Conservation (phyloP, 1,284 basidiomycete genomes). For the Caloboletus inedulis region DNA sequence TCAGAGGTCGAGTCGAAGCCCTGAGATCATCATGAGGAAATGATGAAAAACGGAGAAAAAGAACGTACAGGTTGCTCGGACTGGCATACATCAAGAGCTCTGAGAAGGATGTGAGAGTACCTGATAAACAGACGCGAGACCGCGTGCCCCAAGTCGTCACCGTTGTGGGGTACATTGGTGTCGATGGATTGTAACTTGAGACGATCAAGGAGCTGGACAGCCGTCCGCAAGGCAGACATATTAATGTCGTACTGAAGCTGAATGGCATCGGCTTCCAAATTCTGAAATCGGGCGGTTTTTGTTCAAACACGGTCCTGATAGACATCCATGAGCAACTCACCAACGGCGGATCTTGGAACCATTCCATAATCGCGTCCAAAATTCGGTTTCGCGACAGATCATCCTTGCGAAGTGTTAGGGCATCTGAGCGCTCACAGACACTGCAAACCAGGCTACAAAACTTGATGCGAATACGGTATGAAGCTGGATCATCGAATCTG, state of each 20-base stretch:
- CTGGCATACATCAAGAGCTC: slow-evolving; percentile 54
- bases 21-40: slow-evolving; percentile 30
- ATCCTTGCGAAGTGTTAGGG: slow-evolving; percentile 65
- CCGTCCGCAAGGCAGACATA: slow-evolving; percentile 64
- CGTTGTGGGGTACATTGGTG: slow-evolving; percentile 44
- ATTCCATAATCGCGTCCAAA: slow-evolving; percentile 72
- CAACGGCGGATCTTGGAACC: slow-evolving; percentile 56
- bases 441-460: slow-evolving; percentile 74
- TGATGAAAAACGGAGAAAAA: not conserved
- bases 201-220: slow-evolving; percentile 74
- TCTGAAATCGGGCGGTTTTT: slow-evolving; percentile 17
- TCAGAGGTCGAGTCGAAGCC: slow-evolving; percentile 53
- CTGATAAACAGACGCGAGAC: slow-evolving; percentile 76
- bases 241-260: slow-evolving; percentile 64
- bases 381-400: slow-evolving; percentile 64
- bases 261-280: slow-evolving; percentile 31
- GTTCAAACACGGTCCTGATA: slow-evolving; percentile 6
- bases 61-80: slow-evolving; percentile 43
- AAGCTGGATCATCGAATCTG: slow-evolving; percentile 53
- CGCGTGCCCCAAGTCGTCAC: slow-evolving; percentile 66
- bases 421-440: slow-evolving; percentile 60
- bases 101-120: slow-evolving; percentile 66
- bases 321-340: slow-evolving; percentile 37
- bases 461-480: slow-evolving; percentile 68
- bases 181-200: slow-evolving; percentile 67